These are phyloP conservation scores for Melanogaster broomeanus DNA, from an alignment of 768 basidiomycete species.

Conservation along the genomic window DNA sequence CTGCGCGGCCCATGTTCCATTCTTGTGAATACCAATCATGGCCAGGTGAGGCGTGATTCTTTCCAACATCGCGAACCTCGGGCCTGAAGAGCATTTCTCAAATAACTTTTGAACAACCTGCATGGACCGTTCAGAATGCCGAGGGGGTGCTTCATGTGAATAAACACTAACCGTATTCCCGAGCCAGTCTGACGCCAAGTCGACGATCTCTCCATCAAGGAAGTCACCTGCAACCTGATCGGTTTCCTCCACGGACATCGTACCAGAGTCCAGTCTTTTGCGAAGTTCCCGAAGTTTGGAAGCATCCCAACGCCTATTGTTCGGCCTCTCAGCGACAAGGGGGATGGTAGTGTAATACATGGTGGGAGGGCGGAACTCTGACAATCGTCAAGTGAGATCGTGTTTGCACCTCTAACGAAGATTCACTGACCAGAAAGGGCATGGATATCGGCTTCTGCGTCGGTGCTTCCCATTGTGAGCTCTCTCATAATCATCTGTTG, in stretches of 20 bases:
- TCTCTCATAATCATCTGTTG: conserved; percentile 98
- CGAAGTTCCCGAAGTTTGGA: conserved; percentile 92
- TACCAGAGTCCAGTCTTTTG: conserved; percentile 90
- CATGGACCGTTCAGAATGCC: conserved; percentile 7
- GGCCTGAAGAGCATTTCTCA: conserved; percentile 77
- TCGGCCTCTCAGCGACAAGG: conserved; percentile 78
- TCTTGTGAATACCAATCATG: conserved; percentile 98
- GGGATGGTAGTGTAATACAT: conserved; percentile 98
- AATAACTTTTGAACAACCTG: conserved; percentile 97
- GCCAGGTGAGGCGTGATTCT: conserved; percentile 92
- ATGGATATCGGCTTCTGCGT: conserved; percentile 84
- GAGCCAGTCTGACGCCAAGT: conserved; percentile 96
- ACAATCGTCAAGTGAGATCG: conserved; percentile 2
- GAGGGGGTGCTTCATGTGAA: background rate
- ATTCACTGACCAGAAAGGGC: conserved; percentile 75
- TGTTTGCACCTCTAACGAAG: background rate
- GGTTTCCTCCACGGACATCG: conserved; percentile 80
- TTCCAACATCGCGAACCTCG: conserved; percentile 90
- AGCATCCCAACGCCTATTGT: conserved; percentile 91
- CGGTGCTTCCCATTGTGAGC: conserved; percentile 71
- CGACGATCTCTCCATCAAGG: conserved; percentile 92
- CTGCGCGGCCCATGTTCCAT: conserved; percentile 99
- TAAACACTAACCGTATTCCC: conserved; percentile 71
- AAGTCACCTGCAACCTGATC: conserved; percentile 90
- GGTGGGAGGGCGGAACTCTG: conserved; percentile 89